Percentiles rank a stretch among this genome's conserved stretches.
Conservation (phyloP, 768 basidiomycete genomes). For the Leccinum arenicola region DNA sequence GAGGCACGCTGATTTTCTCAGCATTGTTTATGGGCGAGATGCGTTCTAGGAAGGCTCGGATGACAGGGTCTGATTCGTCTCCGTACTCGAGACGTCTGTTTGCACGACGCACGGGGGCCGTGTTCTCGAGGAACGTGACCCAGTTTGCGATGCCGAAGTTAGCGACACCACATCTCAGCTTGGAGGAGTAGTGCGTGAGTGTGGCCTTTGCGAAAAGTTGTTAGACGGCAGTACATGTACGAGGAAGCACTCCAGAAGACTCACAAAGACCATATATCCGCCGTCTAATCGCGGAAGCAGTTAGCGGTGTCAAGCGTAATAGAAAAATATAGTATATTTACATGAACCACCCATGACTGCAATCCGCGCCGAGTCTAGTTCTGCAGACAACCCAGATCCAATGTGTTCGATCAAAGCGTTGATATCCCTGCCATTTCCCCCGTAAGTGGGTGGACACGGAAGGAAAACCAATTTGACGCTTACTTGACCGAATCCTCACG, state of each 20-base stretch:
- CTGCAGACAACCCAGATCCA: constrained; percentile 28
- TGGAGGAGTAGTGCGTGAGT: constrained; percentile 40
- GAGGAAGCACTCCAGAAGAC: constrained; percentile 6
- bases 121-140: constrained; percentile 42
- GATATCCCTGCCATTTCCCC: constrained; percentile 32
- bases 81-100: constrained; percentile 39
- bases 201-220: constrained; percentile 31
- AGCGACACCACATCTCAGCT: constrained; percentile 39
- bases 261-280: constrained; percentile 40
- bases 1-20: constrained; percentile 34
- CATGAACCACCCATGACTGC: constrained; percentile 44
- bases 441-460: neutral
- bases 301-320: neutral
- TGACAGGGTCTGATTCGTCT: constrained; percentile 37
- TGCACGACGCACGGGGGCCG: constrained; percentile 35
- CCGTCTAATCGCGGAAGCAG: constrained; percentile 26
- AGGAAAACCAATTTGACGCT: neutral
- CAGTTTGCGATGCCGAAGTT: constrained; percentile 41
- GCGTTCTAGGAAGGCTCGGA: constrained; percentile 37
- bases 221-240: constrained; percentile 1
- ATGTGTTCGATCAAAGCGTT: constrained; percentile 37
- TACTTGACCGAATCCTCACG: constrained; percentile 44
- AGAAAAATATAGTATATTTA: constrained; percentile 13
- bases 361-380: constrained; percentile 36
- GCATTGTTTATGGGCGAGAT: constrained; percentile 41